Percentiles rank a stretch among this genome's conserved stretches.
These are phyloP conservation scores for Yarrowia galli DNA, from an alignment of 1,139 yeast genomes.

Conservation along the genomic window DNA sequence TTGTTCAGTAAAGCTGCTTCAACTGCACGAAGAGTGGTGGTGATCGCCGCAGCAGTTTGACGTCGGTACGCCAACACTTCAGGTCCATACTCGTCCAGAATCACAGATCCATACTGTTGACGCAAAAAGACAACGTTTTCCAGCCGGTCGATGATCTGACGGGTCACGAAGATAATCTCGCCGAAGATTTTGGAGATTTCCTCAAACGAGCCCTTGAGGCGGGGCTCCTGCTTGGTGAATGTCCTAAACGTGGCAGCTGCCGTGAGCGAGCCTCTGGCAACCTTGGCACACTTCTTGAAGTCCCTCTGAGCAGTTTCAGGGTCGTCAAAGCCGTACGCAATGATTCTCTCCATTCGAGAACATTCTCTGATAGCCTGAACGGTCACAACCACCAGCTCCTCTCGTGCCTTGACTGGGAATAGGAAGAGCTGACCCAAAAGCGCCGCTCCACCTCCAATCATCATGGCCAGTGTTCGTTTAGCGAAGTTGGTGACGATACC, in stretches of 20 bases:
- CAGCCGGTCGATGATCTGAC: conserved; percentile 58
- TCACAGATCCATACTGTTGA: conserved; percentile 56
- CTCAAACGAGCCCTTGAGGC: conserved; percentile 57
- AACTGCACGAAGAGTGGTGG: conserved; percentile 53
- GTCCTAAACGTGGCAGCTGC: conserved; percentile 53
- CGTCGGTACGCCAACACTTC: conserved; percentile 57
- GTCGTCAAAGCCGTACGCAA: conserved; percentile 52
- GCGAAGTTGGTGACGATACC: conserved; percentile 57
- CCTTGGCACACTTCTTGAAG: conserved; percentile 49
- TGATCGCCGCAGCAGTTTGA: conserved; percentile 55
- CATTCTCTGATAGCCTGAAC: conserved; percentile 54
- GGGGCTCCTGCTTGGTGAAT: conserved; percentile 57
- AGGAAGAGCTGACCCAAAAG: conserved; percentile 55
- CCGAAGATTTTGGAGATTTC: conserved; percentile 54
- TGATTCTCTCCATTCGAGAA: conserved; percentile 52
- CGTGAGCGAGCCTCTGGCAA: conserved; percentile 53
- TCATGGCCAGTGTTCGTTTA: conserved; percentile 59
- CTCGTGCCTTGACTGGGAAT: conserved; percentile 59
- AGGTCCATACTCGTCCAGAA: conserved; percentile 55
- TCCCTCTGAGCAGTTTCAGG: conserved; percentile 48
- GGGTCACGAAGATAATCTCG: conserved; percentile 57
- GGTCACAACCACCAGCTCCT: conserved; percentile 54
- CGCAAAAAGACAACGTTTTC: conserved; percentile 57
- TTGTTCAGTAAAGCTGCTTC: conserved; percentile 56
- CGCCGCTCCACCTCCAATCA: conserved; percentile 60